Evolutionary conservation across 2,329 filamentous ascomycete species (phyloP), one percentile per base, ranked within the genome.

Genomic region (Aspergillus novofumigatus): DNA sequence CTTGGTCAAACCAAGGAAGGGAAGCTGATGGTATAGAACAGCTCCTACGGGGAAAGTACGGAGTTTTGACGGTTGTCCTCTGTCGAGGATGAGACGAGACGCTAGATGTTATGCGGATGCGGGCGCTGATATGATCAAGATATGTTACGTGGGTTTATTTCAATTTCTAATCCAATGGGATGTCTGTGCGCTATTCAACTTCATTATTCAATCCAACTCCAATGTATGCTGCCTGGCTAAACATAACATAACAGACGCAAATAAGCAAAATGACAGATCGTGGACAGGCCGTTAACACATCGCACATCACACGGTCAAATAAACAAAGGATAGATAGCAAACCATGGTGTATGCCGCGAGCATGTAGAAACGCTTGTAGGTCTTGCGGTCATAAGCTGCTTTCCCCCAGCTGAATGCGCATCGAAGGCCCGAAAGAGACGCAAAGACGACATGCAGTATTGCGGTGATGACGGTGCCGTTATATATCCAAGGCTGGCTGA

Each of bases 361-460:
- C 49, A 55, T 52, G 6, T 55, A 55, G 23, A 51, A 55, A n/a
- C 25, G 49, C 38, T 55, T 55, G 48, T 55, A 55, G 11, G 53
- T 55, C 25, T 52, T 45, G 14, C 53, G 53, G 25, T 55, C 53
- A 9, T 51, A 55, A 6, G 48, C 53, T 23, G n/a, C 50, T 49
- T 28, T 25, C 28, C 14, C 48, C 38, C n/a, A 45, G 32, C 49
- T 21, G 26, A 55, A 17, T 3, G 32, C 29, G 26, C 48, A 52
- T 25, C 53, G 48, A 38, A 47, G 25, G 3, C 53, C 53, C 6
- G 44, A 20, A 1, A 52, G 20, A 17, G 25, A 28, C 6, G 53
- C 48, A 11, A 55, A 55, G 11, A 45, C 4, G 8, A 10, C 26
- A 8, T 55, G 42, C 41, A 52, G 32, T 20, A 17, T 7, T 23